Conservation (phyloP, 1,284 basidiomycete genomes). For the Cryptococcus neoformans region DNA sequence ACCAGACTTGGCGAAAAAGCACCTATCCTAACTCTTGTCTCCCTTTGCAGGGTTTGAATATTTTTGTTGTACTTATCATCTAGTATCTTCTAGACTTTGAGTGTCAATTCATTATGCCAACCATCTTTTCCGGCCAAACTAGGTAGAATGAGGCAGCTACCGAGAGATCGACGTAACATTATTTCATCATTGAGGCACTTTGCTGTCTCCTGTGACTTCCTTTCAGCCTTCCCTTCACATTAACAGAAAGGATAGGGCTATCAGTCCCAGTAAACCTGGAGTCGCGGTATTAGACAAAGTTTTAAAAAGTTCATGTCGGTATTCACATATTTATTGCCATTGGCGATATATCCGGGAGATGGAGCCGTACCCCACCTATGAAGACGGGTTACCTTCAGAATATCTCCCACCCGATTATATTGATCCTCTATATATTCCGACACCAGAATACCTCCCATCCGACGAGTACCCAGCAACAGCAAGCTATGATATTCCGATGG, state of each 20-base stretch:
- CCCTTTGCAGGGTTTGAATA: not conserved
- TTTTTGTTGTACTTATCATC: too few relatives aligned
- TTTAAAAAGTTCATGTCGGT: too few relatives aligned
- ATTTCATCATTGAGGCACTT: not conserved
- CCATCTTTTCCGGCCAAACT: too few relatives aligned
- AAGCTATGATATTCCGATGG: not conserved
- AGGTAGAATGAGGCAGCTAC: too few relatives aligned
- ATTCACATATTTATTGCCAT: too few relatives aligned
- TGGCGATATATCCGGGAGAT: not conserved
- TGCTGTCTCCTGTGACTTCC: not conserved
- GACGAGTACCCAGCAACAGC: not conserved
- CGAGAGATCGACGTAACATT: not conserved
- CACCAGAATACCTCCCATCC: not conserved
- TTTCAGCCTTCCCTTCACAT: not conserved
- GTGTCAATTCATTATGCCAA: too few relatives aligned
- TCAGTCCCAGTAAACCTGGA: too few relatives aligned
- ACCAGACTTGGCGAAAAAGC: constrained; percentile 15
- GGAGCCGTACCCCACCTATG: constrained; percentile 11
- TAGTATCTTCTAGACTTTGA: too few relatives aligned
- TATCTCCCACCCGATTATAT: not conserved
- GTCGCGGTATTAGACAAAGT: too few relatives aligned
- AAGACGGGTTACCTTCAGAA: not conserved
- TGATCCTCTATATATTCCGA: not conserved
- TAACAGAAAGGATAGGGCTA: not conserved
- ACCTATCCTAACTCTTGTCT: constrained; percentile 11